Conservation (phyloP, 1,284 basidiomycete species). For the Chiua sp. region DNA sequence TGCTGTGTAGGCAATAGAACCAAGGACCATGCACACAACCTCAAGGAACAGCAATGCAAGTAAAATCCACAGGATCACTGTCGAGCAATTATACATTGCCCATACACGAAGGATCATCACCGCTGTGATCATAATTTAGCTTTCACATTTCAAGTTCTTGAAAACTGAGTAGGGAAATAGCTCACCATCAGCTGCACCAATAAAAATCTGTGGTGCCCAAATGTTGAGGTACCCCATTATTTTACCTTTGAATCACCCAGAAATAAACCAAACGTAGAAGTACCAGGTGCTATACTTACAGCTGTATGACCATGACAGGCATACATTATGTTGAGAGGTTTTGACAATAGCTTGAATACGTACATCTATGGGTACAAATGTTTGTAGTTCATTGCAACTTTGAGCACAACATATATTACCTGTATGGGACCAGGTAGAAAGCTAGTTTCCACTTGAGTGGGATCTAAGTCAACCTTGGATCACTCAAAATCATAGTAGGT, state of each 20-base stretch:
- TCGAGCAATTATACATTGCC: constrained; percentile 9
- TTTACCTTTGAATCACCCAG: constrained; percentile 1
- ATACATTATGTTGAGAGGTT: too few species aligned
- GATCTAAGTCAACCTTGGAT: too few species aligned
- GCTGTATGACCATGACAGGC: too few species aligned
- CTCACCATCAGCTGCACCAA: constrained; percentile 14
- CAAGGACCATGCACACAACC: not conserved
- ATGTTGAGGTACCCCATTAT: constrained; percentile 3
- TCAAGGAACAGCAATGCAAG: not conserved
- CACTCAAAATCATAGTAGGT: too few species aligned
- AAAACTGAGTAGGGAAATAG: not conserved
- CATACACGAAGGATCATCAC: constrained; percentile 10
- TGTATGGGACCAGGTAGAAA: too few species aligned
- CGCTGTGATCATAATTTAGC: not conserved
- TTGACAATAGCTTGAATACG: too few species aligned
- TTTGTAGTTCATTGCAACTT: too few species aligned
- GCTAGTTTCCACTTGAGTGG: too few species aligned
- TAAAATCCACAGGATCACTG: not conserved
- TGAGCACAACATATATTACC: too few species aligned
- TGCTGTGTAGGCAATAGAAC: too few species aligned
- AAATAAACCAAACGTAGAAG: not conserved
- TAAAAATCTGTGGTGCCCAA: constrained; percentile 2
- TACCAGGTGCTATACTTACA: not conserved
- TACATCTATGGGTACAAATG: too few species aligned
- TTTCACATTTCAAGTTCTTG: not conserved